Base-by-base conservation (phyloP, 1,284 basidiomycete genomes). In the Ceratobasidium sp. region DNA sequence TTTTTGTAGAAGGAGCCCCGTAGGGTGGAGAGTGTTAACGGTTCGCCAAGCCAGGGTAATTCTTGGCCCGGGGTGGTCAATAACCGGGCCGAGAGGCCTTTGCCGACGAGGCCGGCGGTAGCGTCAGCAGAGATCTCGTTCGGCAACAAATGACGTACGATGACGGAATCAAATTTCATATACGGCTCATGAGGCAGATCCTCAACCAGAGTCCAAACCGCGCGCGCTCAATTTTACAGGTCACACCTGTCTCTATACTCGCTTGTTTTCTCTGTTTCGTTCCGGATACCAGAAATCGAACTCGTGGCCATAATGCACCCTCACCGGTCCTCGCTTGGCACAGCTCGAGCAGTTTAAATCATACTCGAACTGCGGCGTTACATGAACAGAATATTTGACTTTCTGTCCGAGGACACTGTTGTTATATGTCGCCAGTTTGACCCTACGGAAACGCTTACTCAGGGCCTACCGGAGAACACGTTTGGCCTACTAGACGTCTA, bases 1-100 rank as follows among this genome's bases (percentile, higher is more conserved):
- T 99, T n/a, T 99, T 86, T 99, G 97, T 12, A 99, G 90, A 73
- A 99, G 89, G n/a, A 97, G 89, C n/a, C 98, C 98, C 94, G 99
- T 97, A 66, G 94, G 95, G 86, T 98, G 81, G 93, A 93, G 1
- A 99, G 90, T 81, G 33, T 33, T 33, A n/a, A n/a, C 33, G 33
- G 95, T 66, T 91, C 87, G 55, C 90, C 93, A 67, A 99, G 86
- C 89, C 91, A 95, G 0, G 89, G 84, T 0, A 89, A 89, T 86
- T 99, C 98, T 84, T 97, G 96, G 58, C 91, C 91, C 3, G 95
- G 96, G 9, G 94, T 94, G 20, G 94, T 89, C 87, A 97, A 98
- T 66, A 99, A 89, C 9, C 95, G 91, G 0, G 96, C n/a, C n/a
- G 33, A 97, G 66, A 98, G 90, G 77, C 98, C 97, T 85, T 99